Percentiles rank a stretch among this genome's conserved stretches.
Conservation (phyloP, 2,329 filamentous ascomycete species). For the Ustilaginoidea virens region DNA sequence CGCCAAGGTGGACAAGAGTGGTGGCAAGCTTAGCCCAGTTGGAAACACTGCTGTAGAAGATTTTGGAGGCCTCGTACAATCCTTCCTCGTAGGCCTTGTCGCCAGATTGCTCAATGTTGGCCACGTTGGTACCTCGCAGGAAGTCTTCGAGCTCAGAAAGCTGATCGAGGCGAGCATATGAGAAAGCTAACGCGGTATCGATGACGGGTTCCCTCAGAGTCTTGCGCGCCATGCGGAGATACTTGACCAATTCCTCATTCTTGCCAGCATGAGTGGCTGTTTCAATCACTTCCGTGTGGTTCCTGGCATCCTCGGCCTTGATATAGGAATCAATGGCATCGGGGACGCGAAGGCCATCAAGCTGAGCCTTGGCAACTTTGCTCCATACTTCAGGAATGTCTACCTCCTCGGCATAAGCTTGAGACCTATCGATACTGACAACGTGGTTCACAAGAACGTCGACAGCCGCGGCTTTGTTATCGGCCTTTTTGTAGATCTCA, state of each 20-base stretch:
- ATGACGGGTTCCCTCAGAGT: conserved; percentile 86
- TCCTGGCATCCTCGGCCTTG: conserved; percentile 80
- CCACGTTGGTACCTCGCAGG: conserved; percentile 81
- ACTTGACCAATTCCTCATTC: conserved; percentile 95
- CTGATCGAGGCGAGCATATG: conserved; percentile 82
- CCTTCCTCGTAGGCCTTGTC: conserved; percentile 96
- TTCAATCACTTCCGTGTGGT: conserved; percentile 93
- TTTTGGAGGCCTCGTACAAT: conserved; percentile 91
- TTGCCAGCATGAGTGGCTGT: conserved; percentile 90
- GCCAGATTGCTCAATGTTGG: conserved; percentile 89
- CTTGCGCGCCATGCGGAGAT: conserved; percentile 92
- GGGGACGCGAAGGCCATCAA: conserved; percentile 83
- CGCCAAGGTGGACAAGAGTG: conserved; percentile 88
- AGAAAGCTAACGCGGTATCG: conserved; percentile 88
- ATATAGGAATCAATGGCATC: conserved; percentile 97
- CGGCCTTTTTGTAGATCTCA: conserved; percentile 96
- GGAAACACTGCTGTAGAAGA: conserved; percentile 95
- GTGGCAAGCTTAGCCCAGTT: conserved; percentile 99
- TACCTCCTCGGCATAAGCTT: conserved; percentile 88
- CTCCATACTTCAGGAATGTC: conserved; percentile 95
- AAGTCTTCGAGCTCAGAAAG: conserved; percentile 92
- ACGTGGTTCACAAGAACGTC: conserved; percentile 91
- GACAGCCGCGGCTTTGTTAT: conserved; percentile 72
- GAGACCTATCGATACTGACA: conserved; percentile 93
- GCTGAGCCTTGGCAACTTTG: conserved; percentile 92